Evolutionary conservation across 345 rosid genomes (phyloP), one percentile per base, ranked within the genome.

Genomic region (Gossypioides kirkii): DNA sequence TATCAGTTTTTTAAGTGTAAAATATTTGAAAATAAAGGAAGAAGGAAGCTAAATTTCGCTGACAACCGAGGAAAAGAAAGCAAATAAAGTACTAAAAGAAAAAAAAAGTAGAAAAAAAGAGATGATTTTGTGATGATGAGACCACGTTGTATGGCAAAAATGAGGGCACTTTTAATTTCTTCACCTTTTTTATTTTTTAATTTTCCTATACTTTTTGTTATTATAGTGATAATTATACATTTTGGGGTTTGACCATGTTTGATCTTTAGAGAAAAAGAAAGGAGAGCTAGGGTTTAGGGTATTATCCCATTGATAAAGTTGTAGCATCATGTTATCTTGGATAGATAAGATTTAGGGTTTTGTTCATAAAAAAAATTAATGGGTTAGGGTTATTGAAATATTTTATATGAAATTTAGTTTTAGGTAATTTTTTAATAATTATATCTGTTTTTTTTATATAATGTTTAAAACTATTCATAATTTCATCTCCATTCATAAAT

Each of bases 101-200:
- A 5, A 32, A 32, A 28, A 26, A 32, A 32, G 36, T 32, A 17
- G 8, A 69, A 69, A 45, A 45, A 18, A 14, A 61, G 70, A 74
- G 67, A 61, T 61, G 74, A 68, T 77, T 80, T 80, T 74, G 53
- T 58, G 68, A 77, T 67, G 76, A 80, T 77, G 73, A 77, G 71
- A 74, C 68, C 81, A 67, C 72, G 54, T 64, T 70, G 32, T 47
- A 2, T 49, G 71, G 38, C 66, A 47, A 71, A 71, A 47, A 47
- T 25, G 10, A 52, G 10, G 72, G 25, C 60, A 22, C 14, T 50
- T 50, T 68, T 53, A n/a, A 69, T 47, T n/a, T 50, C 46, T 22
- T 56, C 32, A 28, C 52, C 45, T 38, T 66, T 18, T 3, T 36
- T 32, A 5, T 5, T 5, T 32, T 32, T 32, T 6, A 0, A 4